phyloP scores from a whole-genome alignment of 495 filamentous ascomycete species.

The Rhizodiscina lignyota region DNA sequence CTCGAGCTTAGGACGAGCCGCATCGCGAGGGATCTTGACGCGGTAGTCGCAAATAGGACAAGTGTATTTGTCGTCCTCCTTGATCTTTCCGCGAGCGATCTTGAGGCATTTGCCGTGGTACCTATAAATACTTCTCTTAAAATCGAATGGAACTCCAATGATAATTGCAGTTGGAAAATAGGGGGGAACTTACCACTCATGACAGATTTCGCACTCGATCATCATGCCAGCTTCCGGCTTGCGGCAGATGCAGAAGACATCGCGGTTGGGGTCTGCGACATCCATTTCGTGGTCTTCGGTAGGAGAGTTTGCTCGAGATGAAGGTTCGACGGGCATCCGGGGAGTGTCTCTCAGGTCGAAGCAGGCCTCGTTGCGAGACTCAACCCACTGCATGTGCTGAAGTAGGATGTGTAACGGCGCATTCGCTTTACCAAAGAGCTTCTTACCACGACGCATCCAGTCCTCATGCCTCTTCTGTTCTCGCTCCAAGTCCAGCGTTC shows the following conservation, averaged over 20 bases:
- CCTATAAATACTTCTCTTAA: slow-evolving; percentile 27
- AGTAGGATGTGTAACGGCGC: slow-evolving; percentile 89
- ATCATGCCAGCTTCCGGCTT: slow-evolving; percentile 92
- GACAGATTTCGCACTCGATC: slow-evolving; percentile 97
- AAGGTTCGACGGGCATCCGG: slow-evolving; percentile 77
- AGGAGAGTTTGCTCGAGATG: slow-evolving; percentile 70
- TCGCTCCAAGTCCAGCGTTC: slow-evolving; percentile 84
- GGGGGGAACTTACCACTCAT: slow-evolving; percentile 62
- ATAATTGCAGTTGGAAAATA: background rate
- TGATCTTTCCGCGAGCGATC: slow-evolving; percentile 92
- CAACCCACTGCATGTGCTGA: slow-evolving; percentile 85
- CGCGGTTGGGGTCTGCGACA: slow-evolving; percentile 39
- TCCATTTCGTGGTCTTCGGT: slow-evolving; percentile 40
- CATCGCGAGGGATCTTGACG: slow-evolving; percentile 96
- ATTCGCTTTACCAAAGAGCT: slow-evolving; percentile 96
- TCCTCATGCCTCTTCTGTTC: slow-evolving; percentile 94
- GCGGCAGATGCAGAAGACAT: slow-evolving; percentile 96
- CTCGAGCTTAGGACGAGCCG: slow-evolving; percentile 87
- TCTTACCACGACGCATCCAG: slow-evolving; percentile 98
- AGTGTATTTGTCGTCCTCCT: slow-evolving; percentile 96
- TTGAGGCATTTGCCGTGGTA: slow-evolving; percentile 98
- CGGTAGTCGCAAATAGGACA: slow-evolving; percentile 97
- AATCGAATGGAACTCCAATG: background rate
- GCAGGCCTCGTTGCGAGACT: slow-evolving; percentile 72
- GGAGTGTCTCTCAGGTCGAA: slow-evolving; percentile 88